Conservation (phyloP, 257 asterid genomes). For the Prunella vulgaris region DNA sequence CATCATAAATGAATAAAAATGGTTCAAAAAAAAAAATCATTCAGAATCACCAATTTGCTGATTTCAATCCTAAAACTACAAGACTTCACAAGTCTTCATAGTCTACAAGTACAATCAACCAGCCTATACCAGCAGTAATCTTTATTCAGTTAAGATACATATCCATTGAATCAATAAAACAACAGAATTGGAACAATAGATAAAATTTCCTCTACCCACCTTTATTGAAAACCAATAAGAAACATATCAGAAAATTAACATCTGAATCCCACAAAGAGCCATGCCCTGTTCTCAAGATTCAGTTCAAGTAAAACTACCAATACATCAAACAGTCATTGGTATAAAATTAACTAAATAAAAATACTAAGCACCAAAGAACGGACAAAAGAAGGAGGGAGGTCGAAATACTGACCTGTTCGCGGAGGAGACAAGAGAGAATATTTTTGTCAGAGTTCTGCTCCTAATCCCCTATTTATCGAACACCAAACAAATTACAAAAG, state of each 20-base stretch:
- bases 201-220: not conserved
- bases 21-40: too few relatives aligned
- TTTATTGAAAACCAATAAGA: not conserved
- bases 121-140: not conserved
- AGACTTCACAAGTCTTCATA: not conserved
- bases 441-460: slow-evolving; percentile 28
- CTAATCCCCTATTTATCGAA: slow-evolving; percentile 37
- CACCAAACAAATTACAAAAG: not conserved
- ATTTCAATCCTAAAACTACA: not conserved
- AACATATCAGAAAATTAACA: not conserved
- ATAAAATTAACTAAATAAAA: not conserved
- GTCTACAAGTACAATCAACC: not conserved
- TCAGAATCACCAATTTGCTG: not conserved
- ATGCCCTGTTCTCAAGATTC: not conserved
- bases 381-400: not conserved
- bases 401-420: slow-evolving; percentile 46
- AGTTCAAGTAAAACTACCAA: not conserved
- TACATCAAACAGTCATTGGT: not conserved
- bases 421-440: slow-evolving; percentile 33
- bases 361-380: not conserved
- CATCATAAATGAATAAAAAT: not conserved
- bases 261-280: not conserved
- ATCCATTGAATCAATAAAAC: not conserved
- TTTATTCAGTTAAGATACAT: not conserved
- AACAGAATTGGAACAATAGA: not conserved